Evolutionary conservation across 331 rosid species (phyloP).

Genomic region (Dryas integrifolia): DNA sequence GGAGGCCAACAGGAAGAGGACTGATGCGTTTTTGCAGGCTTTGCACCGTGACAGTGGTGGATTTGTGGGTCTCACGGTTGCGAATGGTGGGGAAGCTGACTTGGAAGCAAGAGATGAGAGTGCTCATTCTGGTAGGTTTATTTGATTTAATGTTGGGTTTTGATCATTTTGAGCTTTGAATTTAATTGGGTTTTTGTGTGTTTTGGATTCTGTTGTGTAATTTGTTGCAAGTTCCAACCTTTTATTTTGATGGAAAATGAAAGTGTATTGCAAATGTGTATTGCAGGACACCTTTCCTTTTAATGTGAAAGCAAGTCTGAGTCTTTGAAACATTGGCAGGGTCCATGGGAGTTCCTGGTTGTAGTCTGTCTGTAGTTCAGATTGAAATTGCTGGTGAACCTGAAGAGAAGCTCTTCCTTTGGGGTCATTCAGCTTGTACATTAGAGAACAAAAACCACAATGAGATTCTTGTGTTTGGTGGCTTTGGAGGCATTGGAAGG

Average conservation of each 20-base stretch:
- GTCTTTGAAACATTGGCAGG: constrained; percentile 93
- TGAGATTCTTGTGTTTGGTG: constrained; percentile 67
- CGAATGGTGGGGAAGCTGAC: constrained; percentile 29
- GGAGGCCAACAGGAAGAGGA: constrained; percentile 72
- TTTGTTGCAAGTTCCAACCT: constrained; percentile 5
- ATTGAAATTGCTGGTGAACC: constrained; percentile 61
- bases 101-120: constrained; percentile 31
- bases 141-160: background rate
- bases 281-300: constrained; percentile 76
- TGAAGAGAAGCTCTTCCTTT: constrained; percentile 62
- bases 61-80: constrained; percentile 11
- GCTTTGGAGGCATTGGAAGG: constrained; percentile 91
- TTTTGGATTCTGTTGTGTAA: background rate
- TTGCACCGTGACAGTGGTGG: constrained; percentile 37
- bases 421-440: constrained; percentile 83
- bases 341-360: constrained; percentile 36
- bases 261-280: constrained; percentile 19
- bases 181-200: background rate
- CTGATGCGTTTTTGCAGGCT: constrained; percentile 56
- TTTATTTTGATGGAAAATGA: constrained; percentile 7
- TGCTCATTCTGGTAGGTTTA: constrained; percentile 49
- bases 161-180: background rate
- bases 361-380: constrained; percentile 48
- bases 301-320: constrained; percentile 72
- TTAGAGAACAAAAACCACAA: constrained; percentile 27